Conservation (phyloP, 2,329 filamentous ascomycete species). For the Colletotrichum viniferum region DNA sequence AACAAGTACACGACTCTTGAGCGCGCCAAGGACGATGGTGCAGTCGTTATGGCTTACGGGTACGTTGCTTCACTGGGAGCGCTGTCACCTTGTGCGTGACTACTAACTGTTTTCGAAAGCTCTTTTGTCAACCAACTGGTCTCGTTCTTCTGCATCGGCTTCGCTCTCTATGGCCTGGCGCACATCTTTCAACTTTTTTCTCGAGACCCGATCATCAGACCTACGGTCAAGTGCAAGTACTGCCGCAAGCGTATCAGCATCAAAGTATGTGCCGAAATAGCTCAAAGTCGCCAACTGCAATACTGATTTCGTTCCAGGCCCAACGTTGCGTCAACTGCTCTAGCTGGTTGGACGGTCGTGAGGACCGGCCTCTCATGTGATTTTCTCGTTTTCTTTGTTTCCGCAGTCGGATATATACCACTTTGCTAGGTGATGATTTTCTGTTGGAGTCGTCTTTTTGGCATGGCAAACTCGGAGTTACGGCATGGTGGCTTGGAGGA, state of each 20-base stretch:
- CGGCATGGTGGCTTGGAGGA: background rate
- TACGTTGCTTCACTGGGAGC: conserved; percentile 34
- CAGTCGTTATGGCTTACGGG: conserved; percentile 75
- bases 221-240: conserved; percentile 70
- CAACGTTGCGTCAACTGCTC: conserved; percentile 53
- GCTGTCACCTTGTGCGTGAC: background rate
- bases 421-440: background rate
- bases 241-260: conserved; percentile 67
- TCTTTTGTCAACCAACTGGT: conserved; percentile 68
- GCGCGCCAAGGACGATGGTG: conserved; percentile 73
- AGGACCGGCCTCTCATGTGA: conserved; percentile 34
- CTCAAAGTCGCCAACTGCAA: background rate
- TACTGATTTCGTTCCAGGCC: conserved; percentile 32
- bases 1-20: conserved; percentile 72
- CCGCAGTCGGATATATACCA: background rate
- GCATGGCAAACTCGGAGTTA: background rate
- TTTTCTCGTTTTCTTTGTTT: background rate
- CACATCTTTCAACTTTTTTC: conserved; percentile 64
- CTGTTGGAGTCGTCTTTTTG: background rate
- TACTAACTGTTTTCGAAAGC: conserved; percentile 32
- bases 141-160: conserved; percentile 68
- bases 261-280: conserved; percentile 52
- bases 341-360: conserved; percentile 56
- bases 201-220: conserved; percentile 73
- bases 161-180: conserved; percentile 69